A percentile compares a stretch with the other conserved stretches of the same genome.
phyloP scores from a whole-genome alignment of 23 red algal species.

The Cyanidioschyzon merolae region DNA sequence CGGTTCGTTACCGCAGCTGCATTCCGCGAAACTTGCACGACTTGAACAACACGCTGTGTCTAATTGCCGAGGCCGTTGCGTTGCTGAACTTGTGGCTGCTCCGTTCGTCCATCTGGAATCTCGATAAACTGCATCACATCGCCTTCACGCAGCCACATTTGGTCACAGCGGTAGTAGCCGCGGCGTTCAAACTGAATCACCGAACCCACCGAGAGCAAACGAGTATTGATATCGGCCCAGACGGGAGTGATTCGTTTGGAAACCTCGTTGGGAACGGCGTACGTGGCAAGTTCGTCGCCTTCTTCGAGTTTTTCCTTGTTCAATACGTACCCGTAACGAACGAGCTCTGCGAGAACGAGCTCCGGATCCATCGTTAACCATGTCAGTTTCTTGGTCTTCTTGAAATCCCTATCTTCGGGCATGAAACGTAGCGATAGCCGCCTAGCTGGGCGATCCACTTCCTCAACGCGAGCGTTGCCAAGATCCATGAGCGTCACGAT shows the following conservation, averaged over 20 bases:
- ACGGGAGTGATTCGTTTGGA: constrained; percentile 20
- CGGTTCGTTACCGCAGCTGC: too few relatives aligned
- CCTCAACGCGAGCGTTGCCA: constrained; percentile 78
- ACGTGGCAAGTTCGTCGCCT: constrained; percentile 62
- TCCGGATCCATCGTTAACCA: constrained; percentile 78
- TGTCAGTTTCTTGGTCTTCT: constrained; percentile 83
- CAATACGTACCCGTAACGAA: constrained; percentile 60
- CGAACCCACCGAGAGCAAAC: constrained; percentile 50
- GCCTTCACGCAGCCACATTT: not conserved
- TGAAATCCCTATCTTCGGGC: constrained; percentile 90
- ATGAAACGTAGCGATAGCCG: constrained; percentile 38
- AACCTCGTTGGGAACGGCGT: constrained; percentile 28
- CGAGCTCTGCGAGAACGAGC: constrained; percentile 49
- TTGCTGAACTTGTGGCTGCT: not conserved
- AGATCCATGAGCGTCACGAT: constrained; percentile 97
- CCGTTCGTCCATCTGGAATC: constrained; percentile 27
- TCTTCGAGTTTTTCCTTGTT: constrained; percentile 92
- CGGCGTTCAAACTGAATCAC: constrained; percentile 89
- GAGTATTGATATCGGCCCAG: constrained; percentile 69
- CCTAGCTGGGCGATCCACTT: constrained; percentile 17
- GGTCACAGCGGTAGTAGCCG: constrained; percentile 84
- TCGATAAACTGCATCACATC: constrained; percentile 17
- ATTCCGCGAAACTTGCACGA: too few relatives aligned
- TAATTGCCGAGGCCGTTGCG: not conserved
- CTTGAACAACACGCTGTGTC: too few relatives aligned